Evolutionary conservation across 2,329 filamentous ascomycete genomes (phyloP).

Genomic region (Claviceps pazoutovae): DNA sequence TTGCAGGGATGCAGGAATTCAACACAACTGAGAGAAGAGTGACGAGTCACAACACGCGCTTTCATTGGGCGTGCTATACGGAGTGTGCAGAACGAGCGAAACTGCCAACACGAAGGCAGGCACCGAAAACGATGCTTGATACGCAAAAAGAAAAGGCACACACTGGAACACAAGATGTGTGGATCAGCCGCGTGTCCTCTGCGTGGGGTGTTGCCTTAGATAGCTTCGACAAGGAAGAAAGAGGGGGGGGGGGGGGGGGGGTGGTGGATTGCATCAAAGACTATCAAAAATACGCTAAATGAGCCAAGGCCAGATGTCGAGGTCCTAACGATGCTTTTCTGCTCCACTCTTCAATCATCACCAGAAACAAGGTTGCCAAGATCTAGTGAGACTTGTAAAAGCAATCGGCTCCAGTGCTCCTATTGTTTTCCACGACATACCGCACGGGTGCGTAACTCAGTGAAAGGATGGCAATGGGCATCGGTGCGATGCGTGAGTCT

Average conservation of each 20-base stretch:
- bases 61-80: neutral
- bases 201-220: slow-evolving; percentile 3
- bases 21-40: neutral
- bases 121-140: neutral
- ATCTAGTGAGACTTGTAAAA: neutral
- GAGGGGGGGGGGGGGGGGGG: neutral
- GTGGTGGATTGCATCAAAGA: neutral
- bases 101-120: neutral
- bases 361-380: neutral
- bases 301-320: neutral
- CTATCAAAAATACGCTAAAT: slow-evolving; percentile 1
- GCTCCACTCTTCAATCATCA: slow-evolving; percentile 1
- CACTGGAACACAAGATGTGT: neutral
- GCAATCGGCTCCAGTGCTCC: neutral
- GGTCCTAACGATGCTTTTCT: neutral
- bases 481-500: neutral
- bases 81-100: neutral
- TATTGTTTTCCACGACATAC: neutral
- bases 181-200: slow-evolving; percentile 2
- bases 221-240: neutral
- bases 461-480: neutral
- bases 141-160: neutral
- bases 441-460: neutral
- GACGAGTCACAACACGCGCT: neutral
- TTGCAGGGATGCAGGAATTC: neutral